These are phyloP conservation scores for Corymbia citriodora DNA, from an alignment of 441 rosid species.

Conservation along the genomic window DNA sequence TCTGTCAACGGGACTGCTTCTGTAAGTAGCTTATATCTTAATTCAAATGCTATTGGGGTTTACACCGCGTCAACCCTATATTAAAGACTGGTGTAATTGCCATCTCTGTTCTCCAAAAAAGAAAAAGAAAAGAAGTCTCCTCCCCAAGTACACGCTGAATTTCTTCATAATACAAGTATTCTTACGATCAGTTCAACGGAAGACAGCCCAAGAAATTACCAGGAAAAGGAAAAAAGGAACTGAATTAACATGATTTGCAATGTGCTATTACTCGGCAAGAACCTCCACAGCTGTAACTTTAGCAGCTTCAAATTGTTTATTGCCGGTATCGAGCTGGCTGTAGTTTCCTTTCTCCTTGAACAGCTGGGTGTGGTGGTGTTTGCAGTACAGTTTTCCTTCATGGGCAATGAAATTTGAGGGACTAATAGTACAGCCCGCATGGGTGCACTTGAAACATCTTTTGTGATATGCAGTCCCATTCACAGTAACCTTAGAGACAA, in stretches of 20 bases:
- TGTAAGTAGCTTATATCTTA: background rate
- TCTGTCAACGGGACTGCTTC: background rate
- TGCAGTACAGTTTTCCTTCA: constrained; percentile 56
- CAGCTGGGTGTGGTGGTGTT: constrained; percentile 60
- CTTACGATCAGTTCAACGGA: background rate
- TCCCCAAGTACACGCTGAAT: background rate
- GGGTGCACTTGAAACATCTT: constrained; percentile 54
- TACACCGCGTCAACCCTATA: background rate
- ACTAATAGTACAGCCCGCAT: constrained; percentile 60
- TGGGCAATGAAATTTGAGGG: constrained; percentile 55
- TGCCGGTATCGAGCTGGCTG: constrained; percentile 39
- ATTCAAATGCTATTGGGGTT: background rate
- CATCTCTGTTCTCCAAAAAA: background rate
- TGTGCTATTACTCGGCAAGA: background rate
- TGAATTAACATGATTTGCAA: background rate
- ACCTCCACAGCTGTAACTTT: background rate
- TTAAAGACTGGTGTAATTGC: background rate
- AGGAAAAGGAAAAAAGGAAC: background rate
- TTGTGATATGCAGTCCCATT: constrained; percentile 48
- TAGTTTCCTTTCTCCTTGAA: constrained; percentile 62
- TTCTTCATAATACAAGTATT: background rate
- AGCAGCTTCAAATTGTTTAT: background rate
- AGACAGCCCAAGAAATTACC: background rate
- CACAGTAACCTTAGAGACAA: constrained; percentile 34
- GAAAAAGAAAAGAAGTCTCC: background rate